Base-by-base conservation (phyloP, 768 basidiomycete species). In the Auriscalpium microsporum region DNA sequence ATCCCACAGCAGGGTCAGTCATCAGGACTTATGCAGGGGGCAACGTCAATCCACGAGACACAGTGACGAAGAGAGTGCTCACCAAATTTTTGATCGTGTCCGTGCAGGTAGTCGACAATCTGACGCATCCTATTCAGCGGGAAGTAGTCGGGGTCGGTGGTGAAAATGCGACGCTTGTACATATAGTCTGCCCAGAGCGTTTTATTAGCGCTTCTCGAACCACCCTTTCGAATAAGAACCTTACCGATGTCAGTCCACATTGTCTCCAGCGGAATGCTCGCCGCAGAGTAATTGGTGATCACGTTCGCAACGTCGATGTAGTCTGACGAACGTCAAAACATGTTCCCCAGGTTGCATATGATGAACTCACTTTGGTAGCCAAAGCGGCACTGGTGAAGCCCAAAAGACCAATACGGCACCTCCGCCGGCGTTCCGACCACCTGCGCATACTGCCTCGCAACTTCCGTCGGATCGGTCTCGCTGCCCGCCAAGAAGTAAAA, bases 171-270 rank as follows among this genome's bases (percentile, higher is more conserved):
- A n/a, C 84, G 78, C 48, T 75, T 67, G 63, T 78, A 72, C 84
- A 87, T 87, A 67, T 86, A 87, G 65, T 88, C 83, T 83, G 36
- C 19, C 28, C 34, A 8, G 23, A n/a, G 16, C 3, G 0, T 35
- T 21, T 52, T n/a, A 53, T 23, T 13, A 14, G 14, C 45, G 5
- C 8, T 17, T 5, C 21, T 49, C 16, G 16, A 23, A 48, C 45
- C n/a, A 28, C 38, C 17, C 60, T 33, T n/a, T 21, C 21, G 21
- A 21, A 21, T 21, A 21, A 21, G 36, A 42, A 55, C 61, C 61
- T 34, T 61, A 78, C 83, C 83, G 37, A 87, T 87, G 65, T 87
- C 86, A 2, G 84, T 85, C 85, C 85, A 87, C 84, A 87, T 86
- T 0, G 84, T 86, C 66, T 88, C 84, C 4, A 87, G 74, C 8